Evolutionary conservation across 352 stramenopile species (phyloP).

Genomic region (Poterioochromonas sp.): DNA sequence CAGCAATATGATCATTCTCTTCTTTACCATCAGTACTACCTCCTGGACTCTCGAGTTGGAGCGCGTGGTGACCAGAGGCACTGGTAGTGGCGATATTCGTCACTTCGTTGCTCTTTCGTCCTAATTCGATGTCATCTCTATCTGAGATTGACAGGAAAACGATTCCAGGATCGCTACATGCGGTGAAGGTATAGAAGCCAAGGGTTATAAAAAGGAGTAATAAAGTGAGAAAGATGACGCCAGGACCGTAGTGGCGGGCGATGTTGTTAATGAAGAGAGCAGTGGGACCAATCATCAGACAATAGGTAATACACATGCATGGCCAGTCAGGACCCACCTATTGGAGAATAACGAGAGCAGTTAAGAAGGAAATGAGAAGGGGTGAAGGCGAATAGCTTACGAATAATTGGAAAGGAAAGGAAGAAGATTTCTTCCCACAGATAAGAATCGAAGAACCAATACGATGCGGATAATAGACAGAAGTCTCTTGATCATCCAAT

Average conservation of each 20-base stretch:
- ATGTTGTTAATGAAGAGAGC: slow-evolving; percentile 38
- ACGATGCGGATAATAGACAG: neutral
- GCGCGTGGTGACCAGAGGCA: too few relatives aligned
- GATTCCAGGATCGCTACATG: slow-evolving; percentile 43
- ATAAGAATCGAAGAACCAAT: slow-evolving; percentile 12
- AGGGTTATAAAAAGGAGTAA: slow-evolving; percentile 1
- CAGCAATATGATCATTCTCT: neutral
- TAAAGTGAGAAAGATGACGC: slow-evolving; percentile 21
- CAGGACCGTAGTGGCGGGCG: slow-evolving; percentile 2
- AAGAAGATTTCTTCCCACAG: slow-evolving; percentile 3
- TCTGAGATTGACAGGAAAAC: neutral
- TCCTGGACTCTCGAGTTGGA: neutral
- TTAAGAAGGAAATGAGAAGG: neutral
- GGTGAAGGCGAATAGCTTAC: neutral
- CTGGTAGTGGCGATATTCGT: too few relatives aligned
- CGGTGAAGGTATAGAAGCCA: slow-evolving; percentile 37
- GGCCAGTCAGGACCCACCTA: slow-evolving; percentile 36
- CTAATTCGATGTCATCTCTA: too few relatives aligned
- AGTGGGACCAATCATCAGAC: slow-evolving; percentile 35
- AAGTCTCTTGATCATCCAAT: neutral
- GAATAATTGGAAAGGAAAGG: slow-evolving; percentile 35
- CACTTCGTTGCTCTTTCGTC: too few relatives aligned
- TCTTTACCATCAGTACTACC: neutral
- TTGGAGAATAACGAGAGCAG: neutral
- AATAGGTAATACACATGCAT: slow-evolving; percentile 39